Conservation (phyloP, 108 stramenopile species). For the Fragilaria crotonensis region DNA sequence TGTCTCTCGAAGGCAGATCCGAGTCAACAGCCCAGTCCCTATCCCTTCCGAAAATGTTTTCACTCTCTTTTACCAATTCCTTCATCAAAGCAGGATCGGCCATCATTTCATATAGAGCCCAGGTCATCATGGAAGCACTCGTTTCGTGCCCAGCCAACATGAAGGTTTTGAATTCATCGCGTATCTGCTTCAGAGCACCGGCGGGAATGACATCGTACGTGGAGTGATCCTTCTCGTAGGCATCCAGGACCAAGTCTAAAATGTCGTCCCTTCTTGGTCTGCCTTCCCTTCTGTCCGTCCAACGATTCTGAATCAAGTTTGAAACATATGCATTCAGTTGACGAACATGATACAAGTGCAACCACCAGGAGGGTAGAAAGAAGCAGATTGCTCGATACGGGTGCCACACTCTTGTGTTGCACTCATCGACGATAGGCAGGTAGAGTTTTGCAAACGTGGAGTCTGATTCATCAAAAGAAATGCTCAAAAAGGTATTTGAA, state of each 20-base stretch:
- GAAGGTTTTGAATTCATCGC: slow-evolving; percentile 13
- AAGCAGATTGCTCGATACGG: slow-evolving; percentile 13
- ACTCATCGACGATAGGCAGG: slow-evolving; percentile 25
- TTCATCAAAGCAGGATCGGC: neutral
- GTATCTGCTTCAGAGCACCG: slow-evolving; percentile 1
- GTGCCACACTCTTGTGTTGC: slow-evolving; percentile 17
- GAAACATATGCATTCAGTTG: slow-evolving; percentile 15
- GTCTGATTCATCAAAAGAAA: slow-evolving; percentile 16
- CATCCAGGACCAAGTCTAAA: slow-evolving; percentile 14
- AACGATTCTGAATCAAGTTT: slow-evolving; percentile 15
- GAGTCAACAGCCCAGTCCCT: neutral
- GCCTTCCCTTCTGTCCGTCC: neutral
- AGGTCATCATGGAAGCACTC: slow-evolving; percentile 13
- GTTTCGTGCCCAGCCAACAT: slow-evolving; percentile 13
- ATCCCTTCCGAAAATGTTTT: slow-evolving; percentile 1
- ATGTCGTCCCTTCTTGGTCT: slow-evolving; percentile 9
- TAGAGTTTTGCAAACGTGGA: slow-evolving; percentile 22
- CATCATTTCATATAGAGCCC: slow-evolving; percentile 9
- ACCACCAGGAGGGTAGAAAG: slow-evolving; percentile 16
- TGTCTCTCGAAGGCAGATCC: slow-evolving; percentile 5
- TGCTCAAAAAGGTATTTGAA: slow-evolving; percentile 13
- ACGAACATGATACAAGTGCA: slow-evolving; percentile 6
- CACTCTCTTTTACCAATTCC: neutral
- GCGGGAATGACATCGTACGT: neutral
- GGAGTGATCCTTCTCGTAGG: slow-evolving; percentile 16